These are phyloP conservation scores for Triangularia setosa DNA, from an alignment of 2,329 filamentous ascomycete species.

Conservation along the genomic window DNA sequence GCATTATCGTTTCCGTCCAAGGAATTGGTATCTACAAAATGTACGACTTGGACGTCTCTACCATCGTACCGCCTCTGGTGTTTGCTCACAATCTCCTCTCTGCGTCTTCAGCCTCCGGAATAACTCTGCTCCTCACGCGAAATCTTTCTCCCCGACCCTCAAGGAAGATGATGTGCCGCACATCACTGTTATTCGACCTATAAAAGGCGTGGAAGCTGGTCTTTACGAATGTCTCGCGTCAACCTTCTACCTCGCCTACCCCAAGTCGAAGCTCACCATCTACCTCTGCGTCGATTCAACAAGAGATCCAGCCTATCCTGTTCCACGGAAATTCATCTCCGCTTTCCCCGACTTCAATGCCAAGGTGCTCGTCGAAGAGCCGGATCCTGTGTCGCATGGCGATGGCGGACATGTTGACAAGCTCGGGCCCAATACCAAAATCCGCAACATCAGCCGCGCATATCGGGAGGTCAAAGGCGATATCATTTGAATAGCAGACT, in stretches of 20 bases:
- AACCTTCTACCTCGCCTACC: slow-evolving; percentile 79
- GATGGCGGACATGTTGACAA: slow-evolving; percentile 47
- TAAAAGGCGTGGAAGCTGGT: slow-evolving; percentile 85
- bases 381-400: slow-evolving; percentile 67
- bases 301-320: slow-evolving; percentile 71
- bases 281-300: slow-evolving; percentile 76
- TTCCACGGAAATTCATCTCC: slow-evolving; percentile 65
- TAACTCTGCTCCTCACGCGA: slow-evolving; percentile 48
- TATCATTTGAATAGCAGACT: slow-evolving; percentile 91
- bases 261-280: slow-evolving; percentile 69
- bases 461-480: slow-evolving; percentile 86
- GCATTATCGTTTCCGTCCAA: slow-evolving; percentile 51
- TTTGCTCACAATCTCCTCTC: slow-evolving; percentile 9
- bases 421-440: slow-evolving; percentile 96
- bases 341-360: slow-evolving; percentile 72
- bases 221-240: slow-evolving; percentile 91
- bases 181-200: slow-evolving; percentile 86
- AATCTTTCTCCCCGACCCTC: slow-evolving; percentile 49
- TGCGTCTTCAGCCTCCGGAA: slow-evolving; percentile 44
- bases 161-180: slow-evolving; percentile 61
- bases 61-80: not conserved
- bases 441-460: slow-evolving; percentile 89
- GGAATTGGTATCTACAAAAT: slow-evolving; percentile 53
- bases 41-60: slow-evolving; percentile 37
- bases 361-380: slow-evolving; percentile 72